phyloP scores from a whole-genome alignment of 768 basidiomycete species.

The Coprinellus aureogranulatus region DNA sequence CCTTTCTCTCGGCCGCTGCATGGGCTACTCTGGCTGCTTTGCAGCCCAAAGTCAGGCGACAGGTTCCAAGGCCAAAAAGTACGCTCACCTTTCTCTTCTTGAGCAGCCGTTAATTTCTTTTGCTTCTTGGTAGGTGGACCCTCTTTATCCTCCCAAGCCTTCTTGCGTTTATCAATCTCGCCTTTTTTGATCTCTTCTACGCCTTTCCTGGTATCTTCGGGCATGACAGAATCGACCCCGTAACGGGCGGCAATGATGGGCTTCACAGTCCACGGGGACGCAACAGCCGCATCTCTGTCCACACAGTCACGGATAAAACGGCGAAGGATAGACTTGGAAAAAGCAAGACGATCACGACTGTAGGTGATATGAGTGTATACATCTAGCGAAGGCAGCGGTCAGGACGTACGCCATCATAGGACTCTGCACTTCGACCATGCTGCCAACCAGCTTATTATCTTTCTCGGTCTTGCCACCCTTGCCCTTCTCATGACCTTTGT shows the following conservation, averaged over 20 bases:
- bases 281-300: constrained; percentile 86
- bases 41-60: too few relatives aligned
- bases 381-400: background rate
- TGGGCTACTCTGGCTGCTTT: constrained; percentile 20
- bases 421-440: constrained; percentile 80
- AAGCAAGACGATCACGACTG: constrained; percentile 92
- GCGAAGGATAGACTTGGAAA: constrained; percentile 95
- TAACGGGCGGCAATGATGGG: constrained; percentile 78
- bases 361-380: constrained; percentile 1
- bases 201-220: constrained; percentile 75
- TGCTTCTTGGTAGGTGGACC: constrained; percentile 79
- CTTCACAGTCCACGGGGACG: constrained; percentile 96
- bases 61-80: constrained; percentile 7
- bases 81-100: constrained; percentile 68
- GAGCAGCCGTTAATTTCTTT: constrained; percentile 70
- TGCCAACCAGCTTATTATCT: constrained; percentile 67
- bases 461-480: constrained; percentile 49
- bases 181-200: constrained; percentile 81
- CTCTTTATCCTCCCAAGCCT: constrained; percentile 86
- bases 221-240: constrained; percentile 82
- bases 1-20: constrained; percentile 56
- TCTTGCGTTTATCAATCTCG: constrained; percentile 91
- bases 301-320: constrained; percentile 96
- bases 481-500: constrained; percentile 62
- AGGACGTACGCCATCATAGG: constrained; percentile 70